A percentile compares a stretch with the other conserved stretches of the same genome.
Conservation (phyloP, 2,329 filamentous ascomycete species). For the Dactylellina cionopaga region DNA sequence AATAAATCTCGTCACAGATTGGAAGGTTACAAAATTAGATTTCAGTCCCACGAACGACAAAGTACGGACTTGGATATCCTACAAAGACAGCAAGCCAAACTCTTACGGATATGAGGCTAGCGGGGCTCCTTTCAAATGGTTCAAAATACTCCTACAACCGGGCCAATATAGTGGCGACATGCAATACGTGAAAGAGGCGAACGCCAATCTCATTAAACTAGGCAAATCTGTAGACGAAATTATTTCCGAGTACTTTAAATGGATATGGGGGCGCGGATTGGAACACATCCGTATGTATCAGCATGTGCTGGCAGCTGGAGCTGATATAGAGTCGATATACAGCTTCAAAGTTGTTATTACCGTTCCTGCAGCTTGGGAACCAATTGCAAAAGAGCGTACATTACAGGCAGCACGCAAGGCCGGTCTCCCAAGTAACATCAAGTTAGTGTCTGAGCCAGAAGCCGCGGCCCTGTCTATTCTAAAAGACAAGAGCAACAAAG, state of each 20-base stretch:
- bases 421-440: slow-evolving; percentile 40
- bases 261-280: slow-evolving; percentile 64
- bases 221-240: slow-evolving; percentile 56
- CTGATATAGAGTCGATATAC: slow-evolving; percentile 62
- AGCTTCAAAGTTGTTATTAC: slow-evolving; percentile 68
- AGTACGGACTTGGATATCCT: slow-evolving; percentile 17
- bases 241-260: slow-evolving; percentile 65
- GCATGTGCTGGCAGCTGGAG: too few species aligned
- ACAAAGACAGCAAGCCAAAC: not conserved
- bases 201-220: not conserved
- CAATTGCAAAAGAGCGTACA: slow-evolving; percentile 65
- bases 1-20: slow-evolving; percentile 5
- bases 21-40: not conserved
- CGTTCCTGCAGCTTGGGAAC: slow-evolving; percentile 66
- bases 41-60: slow-evolving; percentile 9
- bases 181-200: slow-evolving; percentile 2
- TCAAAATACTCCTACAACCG: slow-evolving; percentile 19
- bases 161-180: not conserved
- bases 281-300: slow-evolving; percentile 63
- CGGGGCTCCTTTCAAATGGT: slow-evolving; percentile 14
- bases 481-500: not conserved
- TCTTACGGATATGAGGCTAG: slow-evolving; percentile 9
- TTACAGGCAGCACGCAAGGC: slow-evolving; percentile 60
- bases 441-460: slow-evolving; percentile 57
- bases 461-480: slow-evolving; percentile 57